phyloP scores from a whole-genome alignment of 2,329 filamentous ascomycete genomes.

The Colletotrichum musae region DNA sequence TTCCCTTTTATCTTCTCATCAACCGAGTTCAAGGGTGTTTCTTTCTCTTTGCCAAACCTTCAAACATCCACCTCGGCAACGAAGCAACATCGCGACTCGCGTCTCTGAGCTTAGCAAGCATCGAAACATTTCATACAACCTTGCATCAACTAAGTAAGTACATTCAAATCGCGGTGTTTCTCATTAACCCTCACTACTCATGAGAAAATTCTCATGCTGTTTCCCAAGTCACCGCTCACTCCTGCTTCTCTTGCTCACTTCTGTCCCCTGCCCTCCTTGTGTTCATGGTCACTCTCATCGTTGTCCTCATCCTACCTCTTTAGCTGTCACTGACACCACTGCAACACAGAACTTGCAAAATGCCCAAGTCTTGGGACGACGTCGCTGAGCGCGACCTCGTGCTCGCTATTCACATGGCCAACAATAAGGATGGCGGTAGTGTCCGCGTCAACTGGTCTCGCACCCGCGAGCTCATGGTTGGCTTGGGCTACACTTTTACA shows the following conservation, averaged over 20 bases:
- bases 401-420: neutral
- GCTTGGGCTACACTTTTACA: constrained; percentile 53
- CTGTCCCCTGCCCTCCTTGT: too few relatives aligned
- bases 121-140: neutral
- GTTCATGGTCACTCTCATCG: too few relatives aligned
- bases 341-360: neutral
- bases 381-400: constrained; percentile 17
- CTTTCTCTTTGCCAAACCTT: neutral
- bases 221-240: neutral
- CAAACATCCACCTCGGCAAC: neutral
- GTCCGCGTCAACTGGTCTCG: constrained; percentile 51
- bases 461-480: constrained; percentile 50
- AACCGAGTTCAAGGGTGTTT: constrained; percentile 9
- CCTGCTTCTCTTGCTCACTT: too few relatives aligned
- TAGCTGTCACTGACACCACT: neutral
- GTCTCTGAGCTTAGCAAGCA: neutral
- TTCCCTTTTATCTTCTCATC: neutral
- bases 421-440: constrained; percentile 44
- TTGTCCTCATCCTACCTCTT: neutral
- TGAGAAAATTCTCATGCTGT: neutral
- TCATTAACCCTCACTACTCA: neutral
- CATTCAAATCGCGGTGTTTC: neutral
- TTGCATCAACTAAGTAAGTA: neutral
- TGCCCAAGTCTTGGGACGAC: constrained; percentile 1
- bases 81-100: constrained; percentile 1